Evolutionary conservation across 1,139 yeast species (phyloP), one percentile per base, ranked within the genome.

Genomic region (Geotrichum aggregatum): DNA sequence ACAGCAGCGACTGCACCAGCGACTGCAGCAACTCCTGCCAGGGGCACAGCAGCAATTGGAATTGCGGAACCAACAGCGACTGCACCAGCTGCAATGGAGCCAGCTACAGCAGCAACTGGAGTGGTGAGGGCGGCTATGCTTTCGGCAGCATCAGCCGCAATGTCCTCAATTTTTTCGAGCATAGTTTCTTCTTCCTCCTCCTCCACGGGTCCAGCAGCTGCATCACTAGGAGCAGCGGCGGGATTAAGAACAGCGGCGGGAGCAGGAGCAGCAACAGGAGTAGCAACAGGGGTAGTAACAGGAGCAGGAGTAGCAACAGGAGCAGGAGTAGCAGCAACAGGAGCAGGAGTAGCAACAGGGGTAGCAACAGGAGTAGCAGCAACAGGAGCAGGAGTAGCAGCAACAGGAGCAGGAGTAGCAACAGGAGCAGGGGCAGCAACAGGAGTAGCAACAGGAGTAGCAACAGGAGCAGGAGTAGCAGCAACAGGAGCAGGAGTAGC

Each of bases 31-130:
- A 50, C 45, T 6, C 50, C 45, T 1, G 50, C 54, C 22, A 50
- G 30, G 16, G 54, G 54, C 22, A 33, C 54, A 14, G 47, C 54
- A 10, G 18, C 44, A 14, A 50, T 39, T 19, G 54, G 54, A 30
- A 50, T 46, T 11, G 49, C 45, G n/a, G 41, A 49, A 40, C 49
- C 49, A 39, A 28, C 49, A 40, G 49, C 43, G 16, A 49, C 52
- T 39, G 52, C 52, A 8, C 52, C 52, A 10, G 52, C 52, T n/a
- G 52, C 52, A 39, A 50, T 45, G 7, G 52, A 44, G 21, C 52
- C 52, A 11, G 52, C 49, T 18, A 50, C 44, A n/a, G 54, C 54
- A 19, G 54, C 54, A 26, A 50, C 42, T 4, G 54, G 54, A 14
- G 54, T 50, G 2, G 54, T 40, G 1, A 50, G 40, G 16, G 44